A percentile compares a stretch with the other conserved stretches of the same genome.
Conservation (phyloP, 2,329 filamentous ascomycete genomes). For the Trichophyton simii region DNA sequence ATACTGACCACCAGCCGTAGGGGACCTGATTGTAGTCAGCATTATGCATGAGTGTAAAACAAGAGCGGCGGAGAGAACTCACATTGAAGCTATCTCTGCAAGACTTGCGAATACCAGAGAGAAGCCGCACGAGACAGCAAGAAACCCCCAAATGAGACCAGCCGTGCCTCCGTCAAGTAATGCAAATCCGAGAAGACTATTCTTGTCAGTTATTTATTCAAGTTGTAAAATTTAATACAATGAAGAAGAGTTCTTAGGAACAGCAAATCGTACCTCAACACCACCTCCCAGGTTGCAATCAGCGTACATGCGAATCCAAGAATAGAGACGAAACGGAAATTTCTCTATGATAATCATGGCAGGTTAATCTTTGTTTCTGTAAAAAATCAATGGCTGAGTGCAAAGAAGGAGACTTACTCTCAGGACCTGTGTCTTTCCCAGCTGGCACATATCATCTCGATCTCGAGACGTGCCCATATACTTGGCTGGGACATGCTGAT, state of each 20-base stretch:
- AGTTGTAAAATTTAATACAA: no score
- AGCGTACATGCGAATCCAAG: constrained; percentile 35
- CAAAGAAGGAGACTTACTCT: constrained; percentile 18
- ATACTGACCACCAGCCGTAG: constrained; percentile 30
- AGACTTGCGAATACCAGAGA: constrained; percentile 28
- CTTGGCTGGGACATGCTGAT: constrained; percentile 21
- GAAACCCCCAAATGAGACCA: constrained; percentile 27
- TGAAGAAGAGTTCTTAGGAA: not conserved
- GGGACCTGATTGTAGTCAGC: constrained; percentile 22
- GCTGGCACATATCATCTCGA: constrained; percentile 26
- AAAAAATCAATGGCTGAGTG: not conserved
- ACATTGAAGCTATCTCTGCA: constrained; percentile 36
- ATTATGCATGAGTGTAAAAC: not conserved
- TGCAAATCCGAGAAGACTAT: constrained; percentile 20
- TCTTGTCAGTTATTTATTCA: constrained; percentile 1
- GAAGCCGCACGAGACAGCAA: constrained; percentile 23
- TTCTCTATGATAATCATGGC: constrained; percentile 23
- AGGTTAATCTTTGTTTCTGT: not conserved
- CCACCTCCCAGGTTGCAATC: constrained; percentile 34
- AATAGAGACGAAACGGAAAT: constrained; percentile 35
- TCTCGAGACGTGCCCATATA: constrained; percentile 29
- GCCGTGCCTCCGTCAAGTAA: constrained; percentile 28
- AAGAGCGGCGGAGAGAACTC: constrained; percentile 6
- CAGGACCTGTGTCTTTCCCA: constrained; percentile 30
- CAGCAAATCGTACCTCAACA: constrained; percentile 23